These are phyloP conservation scores for Solanum chacoense DNA, from an alignment of 305 asterid genomes.

Conservation along the genomic window DNA sequence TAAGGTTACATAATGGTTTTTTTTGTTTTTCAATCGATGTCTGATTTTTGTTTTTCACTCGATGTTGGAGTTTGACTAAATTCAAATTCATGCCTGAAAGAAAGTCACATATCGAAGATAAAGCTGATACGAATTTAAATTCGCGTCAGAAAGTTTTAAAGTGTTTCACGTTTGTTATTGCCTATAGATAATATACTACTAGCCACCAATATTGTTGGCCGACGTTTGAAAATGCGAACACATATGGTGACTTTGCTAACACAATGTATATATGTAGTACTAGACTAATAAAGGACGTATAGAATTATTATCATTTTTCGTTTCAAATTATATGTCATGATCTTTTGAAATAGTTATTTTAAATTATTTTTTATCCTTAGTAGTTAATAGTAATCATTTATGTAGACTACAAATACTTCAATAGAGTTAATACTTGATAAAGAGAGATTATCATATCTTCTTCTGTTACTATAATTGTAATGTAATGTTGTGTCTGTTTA, in stretches of 20 bases:
- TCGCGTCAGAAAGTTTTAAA: accelerated
- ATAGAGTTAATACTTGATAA: not conserved
- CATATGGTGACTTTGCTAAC: not conserved
- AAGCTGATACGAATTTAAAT: no score
- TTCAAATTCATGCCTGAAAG: accelerated
- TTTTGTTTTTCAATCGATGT: no score
- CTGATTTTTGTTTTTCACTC: no score
- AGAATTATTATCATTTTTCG: not conserved
- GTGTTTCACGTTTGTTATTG: not conserved
- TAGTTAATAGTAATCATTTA: not conserved
- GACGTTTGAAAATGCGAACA: not conserved
- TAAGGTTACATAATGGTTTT: not conserved
- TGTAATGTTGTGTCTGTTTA: not conserved
- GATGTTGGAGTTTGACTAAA: no score
- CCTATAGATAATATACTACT: not conserved
- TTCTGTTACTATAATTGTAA: not conserved
- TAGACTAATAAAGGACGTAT: not conserved
- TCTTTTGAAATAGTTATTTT: not conserved
- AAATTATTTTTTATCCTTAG: not conserved
- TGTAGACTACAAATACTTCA: not conserved
- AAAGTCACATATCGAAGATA: accelerated
- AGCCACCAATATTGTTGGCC: not conserved
- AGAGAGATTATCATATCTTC: not conserved
- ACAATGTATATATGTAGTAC: not conserved
- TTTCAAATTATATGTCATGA: not conserved